These are phyloP conservation scores for Urochloa ruziziensis DNA, from an alignment of 176 grass and related monocot genomes.

Conservation along the genomic window DNA sequence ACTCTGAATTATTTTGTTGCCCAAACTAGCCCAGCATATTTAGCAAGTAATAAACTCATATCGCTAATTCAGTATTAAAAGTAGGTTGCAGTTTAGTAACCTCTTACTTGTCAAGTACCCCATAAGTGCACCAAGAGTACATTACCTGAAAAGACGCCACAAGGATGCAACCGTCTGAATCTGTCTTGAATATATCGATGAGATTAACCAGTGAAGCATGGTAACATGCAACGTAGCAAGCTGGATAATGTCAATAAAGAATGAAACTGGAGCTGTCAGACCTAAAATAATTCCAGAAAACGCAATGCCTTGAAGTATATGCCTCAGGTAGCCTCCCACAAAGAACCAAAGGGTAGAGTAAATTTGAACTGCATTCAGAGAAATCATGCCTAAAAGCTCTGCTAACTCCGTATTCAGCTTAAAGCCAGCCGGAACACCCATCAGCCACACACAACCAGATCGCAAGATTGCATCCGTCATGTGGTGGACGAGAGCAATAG, in stretches of 20 bases:
- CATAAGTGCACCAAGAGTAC: slow-evolving; percentile 2
- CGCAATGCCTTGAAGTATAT: slow-evolving; percentile 55
- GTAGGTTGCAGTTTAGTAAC: not conserved
- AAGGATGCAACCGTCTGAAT: slow-evolving; percentile 86
- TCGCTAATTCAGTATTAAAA: not conserved
- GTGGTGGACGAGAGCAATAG: slow-evolving; percentile 35
- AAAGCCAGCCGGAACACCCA: slow-evolving; percentile 97
- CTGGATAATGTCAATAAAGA: slow-evolving; percentile 72
- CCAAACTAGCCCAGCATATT: not conserved
- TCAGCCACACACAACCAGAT: slow-evolving; percentile 93
- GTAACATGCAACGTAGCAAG: slow-evolving; percentile 73
- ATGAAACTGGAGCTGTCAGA: slow-evolving; percentile 61
- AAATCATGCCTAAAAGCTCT: slow-evolving; percentile 86
- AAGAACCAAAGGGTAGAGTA: slow-evolving; percentile 88
- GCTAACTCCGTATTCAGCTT: slow-evolving; percentile 93
- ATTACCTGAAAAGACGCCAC: slow-evolving; percentile 94
- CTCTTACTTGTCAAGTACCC: not conserved
- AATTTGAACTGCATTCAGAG: slow-evolving; percentile 83
- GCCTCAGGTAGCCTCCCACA: slow-evolving; percentile 53
- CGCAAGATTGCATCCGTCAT: slow-evolving; percentile 74
- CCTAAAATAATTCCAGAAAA: slow-evolving; percentile 70
- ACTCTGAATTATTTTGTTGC: not conserved
- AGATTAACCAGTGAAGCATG: slow-evolving; percentile 76
- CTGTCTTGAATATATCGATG: slow-evolving; percentile 78
- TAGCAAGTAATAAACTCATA: not conserved